Evolutionary conservation across 2,329 filamentous ascomycete genomes (phyloP), one percentile per base, ranked within the genome.

Genomic region (Claviceps maximensis): DNA sequence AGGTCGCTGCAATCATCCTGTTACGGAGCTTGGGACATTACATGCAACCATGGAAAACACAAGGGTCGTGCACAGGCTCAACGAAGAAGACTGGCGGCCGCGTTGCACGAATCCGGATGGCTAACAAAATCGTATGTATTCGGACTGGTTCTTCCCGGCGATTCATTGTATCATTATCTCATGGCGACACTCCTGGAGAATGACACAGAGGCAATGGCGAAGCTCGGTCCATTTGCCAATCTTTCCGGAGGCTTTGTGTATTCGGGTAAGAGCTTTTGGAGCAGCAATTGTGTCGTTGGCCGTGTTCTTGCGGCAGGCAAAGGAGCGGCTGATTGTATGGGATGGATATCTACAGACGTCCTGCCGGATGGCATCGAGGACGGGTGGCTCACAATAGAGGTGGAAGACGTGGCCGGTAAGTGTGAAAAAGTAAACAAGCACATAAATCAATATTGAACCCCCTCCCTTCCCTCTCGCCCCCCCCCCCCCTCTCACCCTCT

Each of bases 81-180:
- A 54, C 71, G 76, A 38, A 71, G 74, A 47, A 80, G 74, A 57
- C 70, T 83, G 49, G 75, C 79, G 17, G 78, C 80, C 2, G 76
- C 76, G 1, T 67, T 84, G 23, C 76, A 82, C 55, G 68, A 75
- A 2, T 74, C 77, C 0, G 82, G 83, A 1, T 86, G 82, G 83
- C 71, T 86, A 19, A 84, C 82, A 5, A 82, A 82, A 62, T 83
- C 80, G 25, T 86, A 84, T 58, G 69, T 85, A 8, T 84, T 80
- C 36, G 82, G 82, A 0, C 63, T 86, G 46, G 74, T 85, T 60
- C 68, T 86, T 9, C 83, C 82, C 0, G 82, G 82, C 3, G 82
- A 86, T 57, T 73, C 74, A 1, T 60, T 85, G 29, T 74, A 76
- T 50, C 82, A 84, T 61, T 76, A 83, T 54, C 69, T 86, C 47